Evolutionary conservation across 2,329 filamentous ascomycete species (phyloP).

Genomic region (Colletotrichum siamense): DNA sequence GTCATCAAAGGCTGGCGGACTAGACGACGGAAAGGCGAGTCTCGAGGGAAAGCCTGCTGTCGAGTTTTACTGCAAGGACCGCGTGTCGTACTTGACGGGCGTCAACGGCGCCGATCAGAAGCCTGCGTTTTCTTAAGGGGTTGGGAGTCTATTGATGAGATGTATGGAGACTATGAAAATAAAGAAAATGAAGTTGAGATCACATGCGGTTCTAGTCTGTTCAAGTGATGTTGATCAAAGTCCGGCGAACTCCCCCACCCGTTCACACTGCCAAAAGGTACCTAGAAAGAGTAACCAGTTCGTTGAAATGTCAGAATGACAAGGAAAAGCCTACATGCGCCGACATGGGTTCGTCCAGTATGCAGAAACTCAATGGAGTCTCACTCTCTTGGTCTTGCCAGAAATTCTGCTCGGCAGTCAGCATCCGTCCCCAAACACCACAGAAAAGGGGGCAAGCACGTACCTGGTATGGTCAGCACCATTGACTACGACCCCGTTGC

Average conservation of each 20-base stretch:
- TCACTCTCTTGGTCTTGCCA: not conserved
- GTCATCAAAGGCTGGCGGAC: conserved; percentile 42
- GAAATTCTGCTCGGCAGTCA: not conserved
- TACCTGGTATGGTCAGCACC: not conserved
- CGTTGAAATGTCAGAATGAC: not conserved
- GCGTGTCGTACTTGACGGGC: conserved; percentile 46
- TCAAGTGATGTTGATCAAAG: not conserved
- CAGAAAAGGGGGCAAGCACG: not conserved
- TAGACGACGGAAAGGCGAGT: conserved; percentile 53
- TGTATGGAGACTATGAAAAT: not conserved
- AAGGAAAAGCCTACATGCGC: not conserved
- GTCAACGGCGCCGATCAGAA: conserved; percentile 55
- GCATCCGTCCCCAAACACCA: not conserved
- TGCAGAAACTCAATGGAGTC: not conserved
- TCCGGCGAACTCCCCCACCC: not conserved
- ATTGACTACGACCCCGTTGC: not conserved
- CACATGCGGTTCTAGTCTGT: not conserved
- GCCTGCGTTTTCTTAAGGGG: conserved; percentile 8
- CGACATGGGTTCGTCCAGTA: not conserved
- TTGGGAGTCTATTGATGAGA: not conserved
- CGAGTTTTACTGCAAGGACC: conserved; percentile 59
- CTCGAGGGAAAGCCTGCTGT: conserved; percentile 48
- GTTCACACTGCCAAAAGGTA: not conserved
- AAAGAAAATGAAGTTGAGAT: not conserved
- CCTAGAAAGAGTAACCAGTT: not conserved